phyloP scores from a whole-genome alignment of 2,329 filamentous ascomycete genomes.

The Huntiella moniliformis region DNA sequence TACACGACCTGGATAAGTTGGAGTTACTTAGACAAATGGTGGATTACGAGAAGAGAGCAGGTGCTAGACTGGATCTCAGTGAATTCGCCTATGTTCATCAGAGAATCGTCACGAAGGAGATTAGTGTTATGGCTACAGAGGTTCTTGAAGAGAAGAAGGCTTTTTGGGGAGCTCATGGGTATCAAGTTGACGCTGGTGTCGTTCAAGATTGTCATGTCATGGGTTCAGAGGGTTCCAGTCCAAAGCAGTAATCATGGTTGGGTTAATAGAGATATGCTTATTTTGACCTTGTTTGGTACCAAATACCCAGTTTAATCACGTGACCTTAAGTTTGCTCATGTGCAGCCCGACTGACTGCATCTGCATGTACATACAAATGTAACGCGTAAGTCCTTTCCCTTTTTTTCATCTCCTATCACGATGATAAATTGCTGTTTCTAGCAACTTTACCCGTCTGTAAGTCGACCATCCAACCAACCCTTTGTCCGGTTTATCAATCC shows the following conservation, averaged over 20 bases:
- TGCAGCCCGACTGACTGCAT: too few species aligned
- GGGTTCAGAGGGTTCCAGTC: neutral
- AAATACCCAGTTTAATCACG: too few species aligned
- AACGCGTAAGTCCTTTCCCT: too few species aligned
- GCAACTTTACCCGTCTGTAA: too few species aligned
- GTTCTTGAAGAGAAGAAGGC: constrained; percentile 56
- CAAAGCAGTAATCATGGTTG: neutral
- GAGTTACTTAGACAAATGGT: constrained; percentile 89
- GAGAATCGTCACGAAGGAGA: constrained; percentile 57
- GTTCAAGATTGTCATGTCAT: neutral
- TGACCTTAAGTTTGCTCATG: too few species aligned
- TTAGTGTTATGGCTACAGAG: constrained; percentile 59
- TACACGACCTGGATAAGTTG: constrained; percentile 96
- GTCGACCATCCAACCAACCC: too few species aligned
- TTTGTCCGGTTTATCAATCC: neutral
- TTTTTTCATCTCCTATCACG: too few species aligned
- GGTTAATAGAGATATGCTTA: too few species aligned
- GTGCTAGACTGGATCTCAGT: constrained; percentile 52
- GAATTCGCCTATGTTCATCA: constrained; percentile 72
- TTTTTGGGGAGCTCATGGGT: constrained; percentile 39
- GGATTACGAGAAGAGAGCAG: constrained; percentile 67
- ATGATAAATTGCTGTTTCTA: too few species aligned
- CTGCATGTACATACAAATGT: too few species aligned
- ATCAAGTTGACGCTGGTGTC: neutral
- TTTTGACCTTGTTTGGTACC: too few species aligned